Evolutionary conservation across 1,284 basidiomycete species (phyloP), one percentile per base, ranked within the genome.

Genomic region (Pyrrhoderma noxium): DNA sequence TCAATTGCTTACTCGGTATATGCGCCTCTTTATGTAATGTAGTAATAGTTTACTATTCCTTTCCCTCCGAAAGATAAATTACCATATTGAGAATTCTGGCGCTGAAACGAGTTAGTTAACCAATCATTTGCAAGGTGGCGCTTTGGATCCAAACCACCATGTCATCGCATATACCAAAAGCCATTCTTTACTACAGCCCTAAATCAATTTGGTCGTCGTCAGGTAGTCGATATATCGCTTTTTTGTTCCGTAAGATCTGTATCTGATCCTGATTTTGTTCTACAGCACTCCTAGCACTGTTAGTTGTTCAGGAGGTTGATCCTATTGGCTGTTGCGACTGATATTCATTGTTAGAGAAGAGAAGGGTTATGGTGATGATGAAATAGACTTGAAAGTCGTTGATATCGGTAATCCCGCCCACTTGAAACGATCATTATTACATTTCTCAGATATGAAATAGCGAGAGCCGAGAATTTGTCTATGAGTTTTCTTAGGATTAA

Each of bases 401-500:
- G 77, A 86, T 63, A 65, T 84, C 21, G 61, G 82, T 86, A 53
- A 71, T 62, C 23, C 41, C 22, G 27, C 44, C 11, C 11, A 7
- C 36, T 8, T 5, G 31, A 14, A 42, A n/a, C 23, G 34, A 23
- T 8, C n/a, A 5, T 37, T n/a, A 16, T 11, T 44, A 34, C 35
- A 45, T 48, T 38, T 37, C 43, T 43, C 31, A 49, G 14, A 43
- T 42, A 34, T 41, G 14, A 8, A 27, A 13, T 53, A 86, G 83
- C 64, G 54, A 83, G 76, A 60, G 85, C 82, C 52, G 82, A 85
- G 61, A 84, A 86, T 59, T 82, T 77, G 61, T 70, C 73, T 22
- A 76, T 79, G 4, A 66, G 80, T 0, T 87, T 82, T 62, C 70
- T 87, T 52, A 80, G 89, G 47, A 70, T 94, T 64, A 93, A 89